These are phyloP conservation scores for Candida boleticola DNA, from an alignment of 805 yeast species.

Conservation along the genomic window DNA sequence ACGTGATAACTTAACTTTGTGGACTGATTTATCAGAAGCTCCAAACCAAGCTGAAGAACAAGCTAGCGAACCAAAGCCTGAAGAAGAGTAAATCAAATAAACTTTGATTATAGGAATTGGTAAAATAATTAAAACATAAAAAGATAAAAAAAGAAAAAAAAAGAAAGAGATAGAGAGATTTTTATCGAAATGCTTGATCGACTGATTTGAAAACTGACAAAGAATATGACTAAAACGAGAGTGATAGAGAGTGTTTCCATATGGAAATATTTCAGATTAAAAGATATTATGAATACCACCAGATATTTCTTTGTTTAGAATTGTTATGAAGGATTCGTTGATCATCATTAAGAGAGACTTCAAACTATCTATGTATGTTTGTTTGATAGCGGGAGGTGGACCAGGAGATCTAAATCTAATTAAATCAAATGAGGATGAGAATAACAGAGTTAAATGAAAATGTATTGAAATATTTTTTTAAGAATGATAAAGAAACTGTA, in stretches of 20 bases:
- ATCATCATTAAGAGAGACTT: too few relatives aligned
- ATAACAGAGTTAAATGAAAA: not conserved
- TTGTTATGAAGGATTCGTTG: too few relatives aligned
- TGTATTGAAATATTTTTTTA: not conserved
- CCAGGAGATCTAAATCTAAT: not conserved
- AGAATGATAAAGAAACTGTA: too few relatives aligned
- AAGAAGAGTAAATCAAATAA: constrained; percentile 15
- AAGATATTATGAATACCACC: too few relatives aligned
- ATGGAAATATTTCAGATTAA: too few relatives aligned
- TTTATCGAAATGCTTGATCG: not conserved
- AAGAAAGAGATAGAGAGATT: not conserved
- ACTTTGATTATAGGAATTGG: not conserved
- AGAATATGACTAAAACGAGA: too few relatives aligned
- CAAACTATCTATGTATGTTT: not conserved
- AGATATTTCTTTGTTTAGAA: too few relatives aligned
- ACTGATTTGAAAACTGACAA: too few relatives aligned
- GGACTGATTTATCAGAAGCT: constrained; percentile 95
- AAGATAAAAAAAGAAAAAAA: not conserved
- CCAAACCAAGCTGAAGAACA: constrained; percentile 41
- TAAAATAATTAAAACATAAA: not conserved
- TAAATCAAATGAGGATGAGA: not conserved
- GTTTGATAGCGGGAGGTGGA: not conserved
- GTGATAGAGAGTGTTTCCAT: too few relatives aligned
- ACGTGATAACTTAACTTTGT: constrained; percentile 96
- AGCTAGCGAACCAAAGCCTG: constrained; percentile 18